Base-by-base conservation (phyloP, 208 protist genomes). In the Vickermania spadyakhi region DNA sequence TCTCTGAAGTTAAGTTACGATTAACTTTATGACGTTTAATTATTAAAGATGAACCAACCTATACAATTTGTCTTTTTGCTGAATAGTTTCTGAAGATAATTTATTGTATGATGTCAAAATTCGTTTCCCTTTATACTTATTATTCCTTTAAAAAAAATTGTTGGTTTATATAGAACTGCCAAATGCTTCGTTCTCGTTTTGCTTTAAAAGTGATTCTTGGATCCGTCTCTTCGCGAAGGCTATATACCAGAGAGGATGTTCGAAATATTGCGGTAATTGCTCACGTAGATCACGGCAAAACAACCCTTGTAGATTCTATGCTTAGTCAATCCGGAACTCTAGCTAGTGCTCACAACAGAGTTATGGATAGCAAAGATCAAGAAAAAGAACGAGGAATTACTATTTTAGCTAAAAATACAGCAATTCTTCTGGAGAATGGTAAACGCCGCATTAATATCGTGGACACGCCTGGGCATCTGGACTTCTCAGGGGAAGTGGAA, bases 401-500 rank as follows among this genome's bases (percentile, higher is more conserved):
- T 2, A 99, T 99, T 81, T 80, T 98, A 64, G 93, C 96, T 5
- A 99, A 99, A 75, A 93, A 93, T 70, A 97, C 93, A 0, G 80
- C 85, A 5, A 85, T 97, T 68, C 31, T 93, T 13, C 79, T 96
- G 52, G 60, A 53, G 2, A 77, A 85, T 28, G 52, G 50, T 7
- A 62, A 71, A 64, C 75, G 94, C 26, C 89, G 85, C 51, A 95
- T 98, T 59, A 99, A 99, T 66, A 98, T 99, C 76, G 92, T 98
- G 22, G 97, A 99, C 77, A 99, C 97, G 21, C 97, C 97, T 49
- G 97, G 96, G 21, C 97, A 99, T 64, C 84, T 97, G 69, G 97
- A 99, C 81, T 99, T 99, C 72, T 94, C 89, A 23, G 97, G 97
- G 23, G 97, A 99, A 70, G 97, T 99, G 29, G 97, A 99, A 81